Evolutionary conservation across 768 basidiomycete genomes (phyloP).

Genomic region (Mycena albidolilacea): DNA sequence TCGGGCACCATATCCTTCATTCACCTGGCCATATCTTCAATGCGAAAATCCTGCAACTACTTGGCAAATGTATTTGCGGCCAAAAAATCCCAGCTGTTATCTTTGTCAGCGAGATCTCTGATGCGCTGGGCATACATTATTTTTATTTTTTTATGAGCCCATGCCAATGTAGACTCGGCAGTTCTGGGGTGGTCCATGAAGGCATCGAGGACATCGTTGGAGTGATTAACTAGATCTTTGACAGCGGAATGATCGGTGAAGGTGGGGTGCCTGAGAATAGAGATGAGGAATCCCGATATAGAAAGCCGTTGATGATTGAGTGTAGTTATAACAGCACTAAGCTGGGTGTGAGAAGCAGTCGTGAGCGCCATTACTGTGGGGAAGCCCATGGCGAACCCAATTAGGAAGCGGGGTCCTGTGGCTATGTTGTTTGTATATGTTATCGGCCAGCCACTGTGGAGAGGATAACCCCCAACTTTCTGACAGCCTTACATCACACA

Average conservation of each 20-base stretch:
- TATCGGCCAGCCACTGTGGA: too few relatives aligned
- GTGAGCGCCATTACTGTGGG: neutral
- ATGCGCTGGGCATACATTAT: neutral
- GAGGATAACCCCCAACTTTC: too few relatives aligned
- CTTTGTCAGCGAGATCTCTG: slow-evolving; percentile 7
- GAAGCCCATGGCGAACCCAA: neutral
- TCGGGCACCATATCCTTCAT: slow-evolving; percentile 26
- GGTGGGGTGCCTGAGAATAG: neutral
- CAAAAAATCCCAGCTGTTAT: slow-evolving; percentile 26
- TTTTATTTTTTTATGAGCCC: slow-evolving; percentile 11
- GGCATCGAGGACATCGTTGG: neutral
- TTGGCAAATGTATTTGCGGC: slow-evolving; percentile 1
- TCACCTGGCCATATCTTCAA: slow-evolving; percentile 31
- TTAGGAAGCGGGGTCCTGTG: slow-evolving; percentile 1
- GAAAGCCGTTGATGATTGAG: neutral
- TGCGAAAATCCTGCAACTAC: slow-evolving; percentile 34
- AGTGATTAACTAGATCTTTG: neutral
- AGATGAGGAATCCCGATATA: neutral
- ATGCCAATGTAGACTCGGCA: neutral
- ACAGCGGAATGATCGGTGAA: slow-evolving; percentile 6
- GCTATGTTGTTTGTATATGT: neutral
- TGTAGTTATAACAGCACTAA: neutral
- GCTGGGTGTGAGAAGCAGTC: neutral
- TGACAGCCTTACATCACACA: too few relatives aligned
- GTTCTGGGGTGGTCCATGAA: slow-evolving; percentile 6